Evolutionary conservation across 306 rosid species (phyloP).

Genomic region (Ormosia emarginata): DNA sequence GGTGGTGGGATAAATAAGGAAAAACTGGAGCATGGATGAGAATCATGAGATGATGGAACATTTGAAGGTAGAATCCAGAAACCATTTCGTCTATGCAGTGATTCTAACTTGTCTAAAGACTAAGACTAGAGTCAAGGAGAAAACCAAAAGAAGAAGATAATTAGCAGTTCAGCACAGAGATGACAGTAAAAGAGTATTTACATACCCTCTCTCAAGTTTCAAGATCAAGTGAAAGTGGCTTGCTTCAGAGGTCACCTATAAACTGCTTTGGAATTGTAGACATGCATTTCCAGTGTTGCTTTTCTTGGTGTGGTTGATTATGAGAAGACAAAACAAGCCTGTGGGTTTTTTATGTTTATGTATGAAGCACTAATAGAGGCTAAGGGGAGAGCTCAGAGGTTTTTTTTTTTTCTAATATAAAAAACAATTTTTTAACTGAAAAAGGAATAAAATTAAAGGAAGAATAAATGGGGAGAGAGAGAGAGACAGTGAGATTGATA

Average conservation of each 20-base stretch:
- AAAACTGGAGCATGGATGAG: background rate
- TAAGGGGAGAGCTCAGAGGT: constrained; percentile 8
- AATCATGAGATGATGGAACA: background rate
- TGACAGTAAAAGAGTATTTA: constrained; percentile 5
- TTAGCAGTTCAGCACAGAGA: background rate
- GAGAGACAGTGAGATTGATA: constrained; percentile 26
- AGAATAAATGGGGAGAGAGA: constrained; percentile 13
- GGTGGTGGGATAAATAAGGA: background rate
- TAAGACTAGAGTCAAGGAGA: constrained; percentile 8
- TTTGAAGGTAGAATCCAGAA: background rate
- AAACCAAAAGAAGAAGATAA: constrained; percentile 18
- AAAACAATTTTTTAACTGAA: background rate
- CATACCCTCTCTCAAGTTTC: constrained; percentile 28
- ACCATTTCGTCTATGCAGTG: background rate
- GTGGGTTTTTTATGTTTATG: constrained; percentile 28
- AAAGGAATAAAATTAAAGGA: constrained; percentile 8
- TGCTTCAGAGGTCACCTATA: constrained; percentile 16
- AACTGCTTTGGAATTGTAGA: constrained; percentile 45
- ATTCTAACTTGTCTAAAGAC: background rate
- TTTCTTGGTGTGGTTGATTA: constrained; percentile 35
- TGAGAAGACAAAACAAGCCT: constrained; percentile 36
- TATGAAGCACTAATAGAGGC: constrained; percentile 23
- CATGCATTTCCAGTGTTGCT: constrained; percentile 31
- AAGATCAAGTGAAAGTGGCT: constrained; percentile 30
- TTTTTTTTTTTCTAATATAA: background rate